phyloP scores from a whole-genome alignment of 805 yeast species.

The Nakazawaea pomicola region DNA sequence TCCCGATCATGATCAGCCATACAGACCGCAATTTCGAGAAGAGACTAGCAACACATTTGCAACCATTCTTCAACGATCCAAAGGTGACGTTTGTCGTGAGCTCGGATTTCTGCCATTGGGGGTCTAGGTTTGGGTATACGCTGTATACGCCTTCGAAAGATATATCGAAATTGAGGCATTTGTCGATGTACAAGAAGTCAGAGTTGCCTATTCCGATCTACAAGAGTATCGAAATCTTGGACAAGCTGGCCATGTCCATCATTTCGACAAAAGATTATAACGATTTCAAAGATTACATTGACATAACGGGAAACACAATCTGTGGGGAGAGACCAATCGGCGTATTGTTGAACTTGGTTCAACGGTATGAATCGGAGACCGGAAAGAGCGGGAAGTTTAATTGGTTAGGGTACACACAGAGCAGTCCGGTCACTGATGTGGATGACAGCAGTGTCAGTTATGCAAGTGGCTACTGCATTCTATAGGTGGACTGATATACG shows the following conservation, averaged over 20 bases:
- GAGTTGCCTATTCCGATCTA: slow-evolving; percentile 43
- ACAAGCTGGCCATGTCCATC: slow-evolving; percentile 62
- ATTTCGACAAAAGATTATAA: slow-evolving; percentile 49
- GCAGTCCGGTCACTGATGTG: slow-evolving; percentile 43
- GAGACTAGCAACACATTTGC: slow-evolving; percentile 42
- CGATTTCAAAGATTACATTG: slow-evolving; percentile 65
- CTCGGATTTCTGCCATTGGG: slow-evolving; percentile 97
- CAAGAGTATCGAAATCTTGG: slow-evolving; percentile 70
- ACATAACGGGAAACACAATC: slow-evolving; percentile 75
- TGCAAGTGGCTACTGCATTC: slow-evolving; percentile 59
- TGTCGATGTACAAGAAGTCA: background rate
- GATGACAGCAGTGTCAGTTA: slow-evolving; percentile 86
- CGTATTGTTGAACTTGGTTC: slow-evolving; percentile 52
- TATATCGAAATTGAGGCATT: slow-evolving; percentile 14
- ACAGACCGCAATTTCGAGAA: slow-evolving; percentile 40
- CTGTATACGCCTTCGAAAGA: slow-evolving; percentile 38
- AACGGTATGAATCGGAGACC: slow-evolving; percentile 23
- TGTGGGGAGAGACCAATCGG: slow-evolving; percentile 88
- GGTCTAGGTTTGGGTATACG: slow-evolving; percentile 56
- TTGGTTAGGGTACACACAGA: slow-evolving; percentile 83
- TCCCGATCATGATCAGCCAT: slow-evolving; percentile 80
- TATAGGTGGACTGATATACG: background rate
- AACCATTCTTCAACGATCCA: slow-evolving; percentile 48
- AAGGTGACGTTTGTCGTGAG: slow-evolving; percentile 71
- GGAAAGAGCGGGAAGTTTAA: slow-evolving; percentile 32